Evolutionary conservation across 2,329 filamentous ascomycete species (phyloP).

Genomic region (Monosporascus sp.): DNA sequence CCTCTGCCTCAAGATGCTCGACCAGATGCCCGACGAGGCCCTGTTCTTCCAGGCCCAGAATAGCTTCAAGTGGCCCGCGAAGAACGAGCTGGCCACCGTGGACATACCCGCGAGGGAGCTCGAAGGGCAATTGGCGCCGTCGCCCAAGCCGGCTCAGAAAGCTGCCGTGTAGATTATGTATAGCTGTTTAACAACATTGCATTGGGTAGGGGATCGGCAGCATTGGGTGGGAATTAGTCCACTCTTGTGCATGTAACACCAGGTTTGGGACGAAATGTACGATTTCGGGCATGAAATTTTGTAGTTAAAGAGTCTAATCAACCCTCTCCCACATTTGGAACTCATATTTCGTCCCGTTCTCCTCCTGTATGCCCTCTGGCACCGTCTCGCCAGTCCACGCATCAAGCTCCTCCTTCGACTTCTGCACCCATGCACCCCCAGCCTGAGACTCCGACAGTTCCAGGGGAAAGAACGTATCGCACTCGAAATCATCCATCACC

Average conservation of each 20-base stretch:
- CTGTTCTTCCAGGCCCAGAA: constrained; percentile 25
- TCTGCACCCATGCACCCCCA: constrained; percentile 47
- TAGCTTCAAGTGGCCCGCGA: constrained; percentile 39
- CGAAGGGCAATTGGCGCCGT: constrained; percentile 13
- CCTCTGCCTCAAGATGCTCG: constrained; percentile 39
- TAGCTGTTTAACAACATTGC: background rate
- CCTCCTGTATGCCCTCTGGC: constrained; percentile 50
- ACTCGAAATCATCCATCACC: constrained; percentile 64
- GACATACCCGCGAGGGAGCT: constrained; percentile 37
- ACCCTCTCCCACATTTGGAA: constrained; percentile 69
- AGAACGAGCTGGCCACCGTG: constrained; percentile 31
- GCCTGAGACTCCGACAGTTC: constrained; percentile 37
- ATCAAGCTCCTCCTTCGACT: constrained; percentile 46
- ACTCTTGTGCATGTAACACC: background rate
- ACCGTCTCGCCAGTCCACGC: constrained; percentile 62
- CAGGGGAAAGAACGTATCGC: constrained; percentile 70
- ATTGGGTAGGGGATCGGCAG: background rate
- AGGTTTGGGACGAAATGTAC: background rate
- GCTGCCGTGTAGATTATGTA: constrained; percentile 9
- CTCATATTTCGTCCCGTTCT: constrained; percentile 60
- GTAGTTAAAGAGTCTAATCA: constrained; percentile 15
- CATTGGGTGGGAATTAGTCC: background rate
- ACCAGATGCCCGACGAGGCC: constrained; percentile 41
- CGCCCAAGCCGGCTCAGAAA: background rate
- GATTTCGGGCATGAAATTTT: background rate